These are phyloP conservation scores for Allium cepa DNA, from an alignment of 106 monocot genomes.

Conservation along the genomic window DNA sequence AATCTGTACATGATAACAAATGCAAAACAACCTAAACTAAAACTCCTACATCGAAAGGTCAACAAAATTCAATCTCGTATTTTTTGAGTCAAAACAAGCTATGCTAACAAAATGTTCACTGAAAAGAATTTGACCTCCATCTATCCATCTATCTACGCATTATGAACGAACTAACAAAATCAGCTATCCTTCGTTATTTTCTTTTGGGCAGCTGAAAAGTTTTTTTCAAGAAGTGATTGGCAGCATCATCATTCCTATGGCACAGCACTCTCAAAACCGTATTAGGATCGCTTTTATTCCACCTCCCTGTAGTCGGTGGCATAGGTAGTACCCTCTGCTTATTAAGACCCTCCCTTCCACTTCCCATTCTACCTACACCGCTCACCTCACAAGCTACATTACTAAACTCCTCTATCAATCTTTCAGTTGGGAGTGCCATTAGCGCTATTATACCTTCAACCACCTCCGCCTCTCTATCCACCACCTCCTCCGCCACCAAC, in stretches of 20 bases:
- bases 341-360: neutral
- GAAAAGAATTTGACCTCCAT: neutral
- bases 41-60: no score
- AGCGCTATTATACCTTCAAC: conserved; percentile 40
- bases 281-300: conserved; percentile 46
- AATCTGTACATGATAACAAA: no score
- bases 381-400: conserved; percentile 19
- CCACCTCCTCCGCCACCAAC: conserved; percentile 45
- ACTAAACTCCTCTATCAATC: conserved; percentile 51
- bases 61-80: no score
- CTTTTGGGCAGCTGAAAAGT: conserved; percentile 51
- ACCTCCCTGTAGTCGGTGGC: conserved; percentile 47
- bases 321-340: conserved; percentile 20
- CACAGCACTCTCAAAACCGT: conserved; percentile 50
- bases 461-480: conserved; percentile 43
- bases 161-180: neutral
- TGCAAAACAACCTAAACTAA: no score
- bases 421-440: conserved; percentile 37
- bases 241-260: conserved; percentile 40
- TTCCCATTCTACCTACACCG: neutral
- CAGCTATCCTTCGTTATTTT: conserved; percentile 9
- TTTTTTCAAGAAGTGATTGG: conserved; percentile 43
- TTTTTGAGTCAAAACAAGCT: no score
- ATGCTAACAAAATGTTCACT: no score
- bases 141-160: neutral